Conservation (phyloP, 129 eudicot species). For the Flaveria trinervia region DNA sequence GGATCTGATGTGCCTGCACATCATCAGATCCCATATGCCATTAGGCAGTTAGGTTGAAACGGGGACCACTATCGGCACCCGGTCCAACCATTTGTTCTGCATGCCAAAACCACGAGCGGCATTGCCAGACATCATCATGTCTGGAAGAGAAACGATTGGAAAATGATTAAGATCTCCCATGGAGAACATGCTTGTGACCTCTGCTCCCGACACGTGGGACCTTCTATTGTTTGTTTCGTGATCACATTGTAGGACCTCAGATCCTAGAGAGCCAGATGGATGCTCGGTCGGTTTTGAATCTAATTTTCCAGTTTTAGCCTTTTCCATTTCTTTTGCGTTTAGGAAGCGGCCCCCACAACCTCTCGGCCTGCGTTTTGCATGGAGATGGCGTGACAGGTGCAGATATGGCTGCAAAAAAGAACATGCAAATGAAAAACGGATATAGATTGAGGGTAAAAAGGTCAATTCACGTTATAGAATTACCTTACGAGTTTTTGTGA, state of each 20-base stretch:
- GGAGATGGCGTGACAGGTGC: conserved; percentile 91
- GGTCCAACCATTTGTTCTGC: conserved; percentile 61
- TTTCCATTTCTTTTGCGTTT: conserved; percentile 49
- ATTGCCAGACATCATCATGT: conserved; percentile 49
- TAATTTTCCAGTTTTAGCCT: conserved; percentile 19
- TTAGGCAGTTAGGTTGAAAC: conserved; percentile 57
- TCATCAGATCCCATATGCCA: conserved; percentile 35
- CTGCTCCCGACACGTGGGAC: conserved; percentile 52
- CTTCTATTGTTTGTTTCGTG: conserved; percentile 38
- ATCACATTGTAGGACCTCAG: conserved; percentile 79
- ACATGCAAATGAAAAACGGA: neutral
- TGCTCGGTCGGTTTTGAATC: conserved; percentile 31
- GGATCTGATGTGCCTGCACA: conserved; percentile 30
- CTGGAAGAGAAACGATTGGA: conserved; percentile 41
- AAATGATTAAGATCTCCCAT: conserved; percentile 49
- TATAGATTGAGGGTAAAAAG: neutral
- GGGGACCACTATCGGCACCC: conserved; percentile 34
- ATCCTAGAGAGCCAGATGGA: conserved; percentile 59
- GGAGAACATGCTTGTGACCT: conserved; percentile 65
- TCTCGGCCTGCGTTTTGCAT: conserved; percentile 89
- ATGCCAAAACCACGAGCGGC: conserved; percentile 42
- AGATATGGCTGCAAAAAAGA: conserved; percentile 60
- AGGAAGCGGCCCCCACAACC: conserved; percentile 94
- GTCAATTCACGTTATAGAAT: conserved; percentile 16
- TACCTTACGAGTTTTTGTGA: conserved; percentile 66